Conservation (phyloP, 352 stramenopile species). For the Phytophthora pini region DNA sequence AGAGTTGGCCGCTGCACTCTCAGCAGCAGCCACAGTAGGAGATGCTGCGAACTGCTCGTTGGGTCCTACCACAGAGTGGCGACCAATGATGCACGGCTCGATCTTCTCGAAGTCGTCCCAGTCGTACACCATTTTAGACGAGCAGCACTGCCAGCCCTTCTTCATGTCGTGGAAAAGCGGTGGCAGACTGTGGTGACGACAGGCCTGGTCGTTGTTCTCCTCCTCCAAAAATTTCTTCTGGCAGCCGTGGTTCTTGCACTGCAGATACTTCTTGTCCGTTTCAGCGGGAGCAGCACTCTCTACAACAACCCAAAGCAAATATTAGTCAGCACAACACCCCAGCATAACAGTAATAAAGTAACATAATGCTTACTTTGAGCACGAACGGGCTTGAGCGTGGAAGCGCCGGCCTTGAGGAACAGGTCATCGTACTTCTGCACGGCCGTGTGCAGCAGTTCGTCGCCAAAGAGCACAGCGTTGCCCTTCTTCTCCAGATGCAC, state of each 20-base stretch:
- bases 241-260: conserved; percentile 91
- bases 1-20: conserved; percentile 46
- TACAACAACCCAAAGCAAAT: conserved; percentile 12
- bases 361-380: conserved; percentile 36
- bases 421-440: conserved; percentile 90
- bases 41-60: conserved; percentile 81
- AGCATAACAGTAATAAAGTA: neutral
- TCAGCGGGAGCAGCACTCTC: conserved; percentile 14
- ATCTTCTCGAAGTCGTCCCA: conserved; percentile 96
- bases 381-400: conserved; percentile 61
- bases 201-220: conserved; percentile 81
- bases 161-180: conserved; percentile 92
- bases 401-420: conserved; percentile 73
- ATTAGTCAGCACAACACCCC: conserved; percentile 14
- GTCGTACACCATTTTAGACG: conserved; percentile 93
- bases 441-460: conserved; percentile 80
- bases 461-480: conserved; percentile 57
- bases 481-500: conserved; percentile 82
- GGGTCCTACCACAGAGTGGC: conserved; percentile 73
- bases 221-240: conserved; percentile 80
- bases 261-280: conserved; percentile 53
- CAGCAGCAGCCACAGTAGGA: conserved; percentile 77
- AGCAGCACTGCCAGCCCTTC: conserved; percentile 92
- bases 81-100: conserved; percentile 69
- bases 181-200: conserved; percentile 78